phyloP scores from a whole-genome alignment of 2,329 filamentous ascomycete genomes.

The Myriosclerotinia duriaeana region DNA sequence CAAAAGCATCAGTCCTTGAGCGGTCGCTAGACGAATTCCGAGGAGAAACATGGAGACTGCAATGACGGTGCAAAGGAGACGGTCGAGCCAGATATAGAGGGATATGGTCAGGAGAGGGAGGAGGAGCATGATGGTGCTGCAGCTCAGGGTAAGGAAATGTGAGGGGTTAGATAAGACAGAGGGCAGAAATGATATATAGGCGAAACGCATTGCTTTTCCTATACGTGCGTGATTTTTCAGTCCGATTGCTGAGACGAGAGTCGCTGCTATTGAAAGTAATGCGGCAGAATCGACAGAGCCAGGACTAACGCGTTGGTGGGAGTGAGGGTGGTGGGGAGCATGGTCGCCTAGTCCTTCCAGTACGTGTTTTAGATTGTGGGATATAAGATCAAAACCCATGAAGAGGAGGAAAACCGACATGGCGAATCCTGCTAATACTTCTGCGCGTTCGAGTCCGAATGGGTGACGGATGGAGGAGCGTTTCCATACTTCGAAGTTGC shows the following conservation, averaged over 20 bases:
- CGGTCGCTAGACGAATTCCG: slow-evolving; percentile 78
- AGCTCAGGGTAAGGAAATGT: slow-evolving; percentile 89
- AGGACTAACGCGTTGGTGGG: slow-evolving; percentile 65
- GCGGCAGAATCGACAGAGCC: slow-evolving; percentile 81
- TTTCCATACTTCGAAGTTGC: slow-evolving; percentile 98
- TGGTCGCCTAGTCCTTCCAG: slow-evolving; percentile 72
- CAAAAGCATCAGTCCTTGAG: slow-evolving; percentile 88
- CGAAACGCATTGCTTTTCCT: slow-evolving; percentile 84
- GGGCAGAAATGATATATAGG: slow-evolving; percentile 77
- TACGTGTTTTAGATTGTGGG: slow-evolving; percentile 90
- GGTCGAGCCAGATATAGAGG: slow-evolving; percentile 82
- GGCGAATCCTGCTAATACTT: slow-evolving; percentile 92
- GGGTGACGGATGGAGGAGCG: slow-evolving; percentile 89
- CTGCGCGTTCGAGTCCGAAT: slow-evolving; percentile 86
- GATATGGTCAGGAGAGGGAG: slow-evolving; percentile 78
- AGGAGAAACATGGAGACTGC: slow-evolving; percentile 86
- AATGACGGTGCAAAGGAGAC: slow-evolving; percentile 75
- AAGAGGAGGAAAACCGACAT: slow-evolving; percentile 97
- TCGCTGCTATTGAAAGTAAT: slow-evolving; percentile 77
- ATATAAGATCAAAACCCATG: slow-evolving; percentile 93
- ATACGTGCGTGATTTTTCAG: slow-evolving; percentile 91
- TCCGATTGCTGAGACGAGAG: slow-evolving; percentile 80
- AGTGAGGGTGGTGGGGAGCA: slow-evolving; percentile 68
- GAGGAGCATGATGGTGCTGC: slow-evolving; percentile 75
- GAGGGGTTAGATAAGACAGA: slow-evolving; percentile 91